These are phyloP conservation scores for Heracleum sosnowskyi DNA, from an alignment of 129 eudicot genomes.

Conservation along the genomic window DNA sequence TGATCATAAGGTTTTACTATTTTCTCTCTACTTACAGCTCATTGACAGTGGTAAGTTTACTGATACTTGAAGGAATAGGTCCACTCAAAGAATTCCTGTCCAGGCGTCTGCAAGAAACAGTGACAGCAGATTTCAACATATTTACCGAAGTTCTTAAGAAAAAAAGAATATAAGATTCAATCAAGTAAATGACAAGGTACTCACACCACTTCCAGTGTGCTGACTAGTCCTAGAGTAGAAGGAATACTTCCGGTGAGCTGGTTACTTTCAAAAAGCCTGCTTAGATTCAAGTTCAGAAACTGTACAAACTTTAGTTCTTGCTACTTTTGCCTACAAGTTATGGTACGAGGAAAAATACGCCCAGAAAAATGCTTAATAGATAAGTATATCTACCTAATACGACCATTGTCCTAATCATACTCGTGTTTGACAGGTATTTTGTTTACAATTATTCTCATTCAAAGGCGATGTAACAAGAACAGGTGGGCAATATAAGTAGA, in stretches of 20 bases:
- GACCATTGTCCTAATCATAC: neutral
- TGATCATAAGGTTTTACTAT: neutral
- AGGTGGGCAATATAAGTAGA: neutral
- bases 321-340: neutral
- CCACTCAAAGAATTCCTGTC: slow-evolving; percentile 63
- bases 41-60: slow-evolving; percentile 44
- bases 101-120: slow-evolving; percentile 44
- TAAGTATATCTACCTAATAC: neutral
- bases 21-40: slow-evolving; percentile 57
- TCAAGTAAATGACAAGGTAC: slow-evolving; percentile 30
- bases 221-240: slow-evolving; percentile 50
- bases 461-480: neutral
- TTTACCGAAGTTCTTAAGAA: neutral
- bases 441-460: neutral
- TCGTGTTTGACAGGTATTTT: neutral
- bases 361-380: neutral
- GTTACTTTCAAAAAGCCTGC: slow-evolving; percentile 78
- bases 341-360: neutral
- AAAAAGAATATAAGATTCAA: neutral
- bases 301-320: neutral
- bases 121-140: neutral
- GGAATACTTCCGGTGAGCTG: slow-evolving; percentile 62
- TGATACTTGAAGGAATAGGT: slow-evolving; percentile 57
- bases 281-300: slow-evolving; percentile 18
- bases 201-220: slow-evolving; percentile 66